These are phyloP conservation scores for Lactarius psammicola DNA, from an alignment of 768 basidiomycete genomes.

Conservation along the genomic window DNA sequence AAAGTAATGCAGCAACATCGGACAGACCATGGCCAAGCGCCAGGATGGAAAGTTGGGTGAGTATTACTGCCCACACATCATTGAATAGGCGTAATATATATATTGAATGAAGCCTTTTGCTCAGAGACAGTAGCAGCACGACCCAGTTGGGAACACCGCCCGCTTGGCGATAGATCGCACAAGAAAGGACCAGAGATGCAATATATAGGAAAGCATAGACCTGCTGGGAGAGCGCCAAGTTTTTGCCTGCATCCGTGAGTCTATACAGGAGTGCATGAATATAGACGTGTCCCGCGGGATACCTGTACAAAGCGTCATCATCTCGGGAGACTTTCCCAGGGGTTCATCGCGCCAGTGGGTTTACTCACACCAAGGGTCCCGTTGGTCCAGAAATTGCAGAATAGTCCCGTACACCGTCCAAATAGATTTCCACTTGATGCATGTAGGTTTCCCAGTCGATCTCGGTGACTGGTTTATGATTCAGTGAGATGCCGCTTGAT, in stretches of 20 bases:
- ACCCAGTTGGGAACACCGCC: conserved; percentile 69
- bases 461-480: conserved; percentile 74
- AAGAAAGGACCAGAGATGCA: conserved; percentile 58
- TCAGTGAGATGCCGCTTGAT: conserved; percentile 26
- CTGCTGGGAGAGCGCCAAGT: conserved; percentile 67
- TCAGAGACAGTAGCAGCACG: conserved; percentile 70
- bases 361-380: conserved; percentile 82
- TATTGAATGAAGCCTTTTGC: conserved; percentile 93
- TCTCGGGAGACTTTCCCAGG: neutral
- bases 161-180: conserved; percentile 63
- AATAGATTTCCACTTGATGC: conserved; percentile 75
- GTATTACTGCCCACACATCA: conserved; percentile 82
- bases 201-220: conserved; percentile 79
- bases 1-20: conserved; percentile 61
- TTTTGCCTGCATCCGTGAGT: conserved; percentile 58
- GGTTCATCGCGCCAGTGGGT: neutral
- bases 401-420: conserved; percentile 84
- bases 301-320: conserved; percentile 47
- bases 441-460: conserved; percentile 99
- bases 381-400: conserved; percentile 81
- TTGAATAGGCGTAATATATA: conserved; percentile 92
- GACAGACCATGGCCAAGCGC: conserved; percentile 61
- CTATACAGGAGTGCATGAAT: conserved; percentile 71
- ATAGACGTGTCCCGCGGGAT: conserved; percentile 91
- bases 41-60: conserved; percentile 63